Percentiles rank a stretch among this genome's conserved stretches.
These are phyloP conservation scores for Candida neerlandica DNA, from an alignment of 1,139 yeast genomes.

Conservation along the genomic window DNA sequence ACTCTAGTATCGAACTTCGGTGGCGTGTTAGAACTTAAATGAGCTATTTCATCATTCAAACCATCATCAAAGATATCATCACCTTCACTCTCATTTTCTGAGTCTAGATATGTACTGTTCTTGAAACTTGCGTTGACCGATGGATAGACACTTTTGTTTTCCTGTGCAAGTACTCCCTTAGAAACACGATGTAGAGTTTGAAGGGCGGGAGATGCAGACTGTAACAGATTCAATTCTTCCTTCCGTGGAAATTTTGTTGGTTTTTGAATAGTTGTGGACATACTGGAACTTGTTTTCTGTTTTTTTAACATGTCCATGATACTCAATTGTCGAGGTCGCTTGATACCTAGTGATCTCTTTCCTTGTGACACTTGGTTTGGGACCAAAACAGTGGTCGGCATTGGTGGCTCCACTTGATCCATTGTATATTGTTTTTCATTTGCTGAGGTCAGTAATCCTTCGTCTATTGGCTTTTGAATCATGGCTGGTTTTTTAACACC, in stretches of 20 bases:
- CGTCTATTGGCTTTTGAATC: neutral
- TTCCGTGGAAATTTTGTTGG: neutral
- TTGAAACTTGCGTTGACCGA: neutral
- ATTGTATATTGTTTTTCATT: neutral
- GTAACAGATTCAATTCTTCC: too few relatives aligned
- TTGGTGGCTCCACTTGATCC: neutral
- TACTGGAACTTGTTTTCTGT: slow-evolving; percentile 5
- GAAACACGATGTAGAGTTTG: too few relatives aligned
- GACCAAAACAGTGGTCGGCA: neutral
- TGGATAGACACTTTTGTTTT: neutral
- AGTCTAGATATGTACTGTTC: slow-evolving; percentile 1
- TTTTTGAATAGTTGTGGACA: neutral
- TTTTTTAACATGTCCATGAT: slow-evolving; percentile 20
- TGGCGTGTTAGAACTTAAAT: neutral
- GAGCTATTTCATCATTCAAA: slow-evolving; percentile 27
- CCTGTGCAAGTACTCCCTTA: neutral
- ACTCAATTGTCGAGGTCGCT: slow-evolving; percentile 14
- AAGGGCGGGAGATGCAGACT: too few relatives aligned
- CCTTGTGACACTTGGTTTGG: neutral
- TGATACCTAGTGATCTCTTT: slow-evolving; percentile 21
- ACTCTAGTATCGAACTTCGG: neutral
- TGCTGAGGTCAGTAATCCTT: neutral
- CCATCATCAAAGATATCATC: slow-evolving; percentile 33
- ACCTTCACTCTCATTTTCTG: slow-evolving; percentile 17
- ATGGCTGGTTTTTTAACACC: slow-evolving; percentile 6